phyloP scores from a whole-genome alignment of 2,329 filamentous ascomycete species.

The Westerdykella ornata region DNA sequence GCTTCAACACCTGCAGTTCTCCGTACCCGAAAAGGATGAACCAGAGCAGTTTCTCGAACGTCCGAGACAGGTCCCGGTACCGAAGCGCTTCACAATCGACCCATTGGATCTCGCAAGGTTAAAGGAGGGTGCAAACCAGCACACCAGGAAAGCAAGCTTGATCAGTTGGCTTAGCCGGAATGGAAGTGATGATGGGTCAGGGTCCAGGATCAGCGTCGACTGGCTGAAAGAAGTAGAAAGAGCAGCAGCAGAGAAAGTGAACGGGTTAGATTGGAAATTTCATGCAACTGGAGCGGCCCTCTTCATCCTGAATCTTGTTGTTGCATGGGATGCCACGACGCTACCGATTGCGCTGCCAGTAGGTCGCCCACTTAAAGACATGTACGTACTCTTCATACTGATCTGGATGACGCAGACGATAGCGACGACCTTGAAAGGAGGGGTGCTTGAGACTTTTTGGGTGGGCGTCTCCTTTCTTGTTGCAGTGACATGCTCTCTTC shows the following conservation, averaged over 20 bases:
- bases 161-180: background rate
- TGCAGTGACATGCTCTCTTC: constrained; percentile 40
- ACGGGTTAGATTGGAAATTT: constrained; percentile 17
- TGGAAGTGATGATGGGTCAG: background rate
- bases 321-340: constrained; percentile 19
- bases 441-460: constrained; percentile 43
- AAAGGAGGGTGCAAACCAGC: background rate
- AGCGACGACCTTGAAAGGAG: constrained; percentile 30
- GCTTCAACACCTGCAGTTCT: constrained; percentile 13
- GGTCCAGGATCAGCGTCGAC: constrained; percentile 2
- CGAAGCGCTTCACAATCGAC: constrained; percentile 17
- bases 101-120: constrained; percentile 6
- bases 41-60: constrained; percentile 15
- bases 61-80: constrained; percentile 13
- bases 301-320: constrained; percentile 18
- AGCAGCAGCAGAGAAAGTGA: constrained; percentile 2
- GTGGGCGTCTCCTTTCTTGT: constrained; percentile 46
- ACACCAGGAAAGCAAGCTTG: background rate
- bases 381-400: constrained; percentile 1
- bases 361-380: constrained; percentile 3
- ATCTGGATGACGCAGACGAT: constrained; percentile 20
- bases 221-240: constrained; percentile 12
- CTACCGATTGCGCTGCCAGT: constrained; percentile 20
- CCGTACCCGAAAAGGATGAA: constrained; percentile 7
- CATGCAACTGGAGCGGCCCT: constrained; percentile 18